These are phyloP conservation scores for Dipsacomyces acuminosporus DNA, from an alignment of 371 early-diverging fungal species.

Conservation along the genomic window DNA sequence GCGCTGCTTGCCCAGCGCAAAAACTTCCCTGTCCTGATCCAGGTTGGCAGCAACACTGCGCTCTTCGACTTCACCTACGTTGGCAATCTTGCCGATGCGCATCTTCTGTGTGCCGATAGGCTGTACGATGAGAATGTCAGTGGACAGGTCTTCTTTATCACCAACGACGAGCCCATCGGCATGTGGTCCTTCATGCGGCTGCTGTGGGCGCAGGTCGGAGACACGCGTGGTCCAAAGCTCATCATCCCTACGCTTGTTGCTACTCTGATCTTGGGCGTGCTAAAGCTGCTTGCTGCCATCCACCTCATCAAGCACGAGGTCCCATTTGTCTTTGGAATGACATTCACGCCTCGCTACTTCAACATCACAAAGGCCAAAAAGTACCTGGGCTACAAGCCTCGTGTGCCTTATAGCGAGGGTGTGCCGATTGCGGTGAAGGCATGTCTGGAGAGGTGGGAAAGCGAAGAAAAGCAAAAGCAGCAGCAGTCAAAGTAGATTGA, in stretches of 20 bases:
- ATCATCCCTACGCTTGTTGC: slow-evolving; percentile 45
- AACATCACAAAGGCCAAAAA: slow-evolving; percentile 74
- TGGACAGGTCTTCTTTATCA: slow-evolving; percentile 82
- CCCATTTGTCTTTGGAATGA: slow-evolving; percentile 58
- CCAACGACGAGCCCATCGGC: slow-evolving; percentile 87
- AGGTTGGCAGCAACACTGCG: slow-evolving; percentile 82
- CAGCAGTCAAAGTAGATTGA: slow-evolving; percentile 5
- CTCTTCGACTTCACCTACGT: slow-evolving; percentile 93
- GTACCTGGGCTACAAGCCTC: slow-evolving; percentile 73
- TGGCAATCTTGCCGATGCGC: slow-evolving; percentile 87
- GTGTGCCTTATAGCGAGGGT: slow-evolving; percentile 69
- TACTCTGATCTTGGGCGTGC: slow-evolving; percentile 48
- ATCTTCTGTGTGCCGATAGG: slow-evolving; percentile 80
- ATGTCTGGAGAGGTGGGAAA: slow-evolving; percentile 44
- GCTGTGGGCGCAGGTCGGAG: slow-evolving; percentile 59
- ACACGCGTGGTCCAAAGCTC: slow-evolving; percentile 36
- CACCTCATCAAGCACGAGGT: slow-evolving; percentile 41
- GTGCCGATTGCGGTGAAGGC: slow-evolving; percentile 47
- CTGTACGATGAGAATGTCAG: slow-evolving; percentile 49
- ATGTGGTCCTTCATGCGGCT: slow-evolving; percentile 84
- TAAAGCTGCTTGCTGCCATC: slow-evolving; percentile 31
- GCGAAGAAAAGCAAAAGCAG: slow-evolving; percentile 25
- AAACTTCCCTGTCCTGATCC: slow-evolving; percentile 60
- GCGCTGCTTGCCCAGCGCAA: slow-evolving; percentile 67
- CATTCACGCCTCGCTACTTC: slow-evolving; percentile 73